Evolutionary conservation across 108 stramenopile species (phyloP).

Genomic region (Nitzschia putrida): DNA sequence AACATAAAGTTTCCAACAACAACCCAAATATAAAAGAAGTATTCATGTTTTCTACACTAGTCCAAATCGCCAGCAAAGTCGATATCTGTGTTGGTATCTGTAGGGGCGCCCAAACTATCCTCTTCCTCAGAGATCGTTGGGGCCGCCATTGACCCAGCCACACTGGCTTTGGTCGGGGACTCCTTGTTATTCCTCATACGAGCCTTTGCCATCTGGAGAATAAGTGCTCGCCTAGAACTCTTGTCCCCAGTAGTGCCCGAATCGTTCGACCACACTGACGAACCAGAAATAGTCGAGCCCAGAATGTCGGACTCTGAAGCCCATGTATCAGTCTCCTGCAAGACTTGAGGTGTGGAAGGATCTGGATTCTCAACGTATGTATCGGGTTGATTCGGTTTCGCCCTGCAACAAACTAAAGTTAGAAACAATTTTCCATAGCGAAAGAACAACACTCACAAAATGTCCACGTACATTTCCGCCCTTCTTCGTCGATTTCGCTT

Average conservation of each 20-base stretch:
- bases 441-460: background rate
- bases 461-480: conserved; percentile 38
- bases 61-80: conserved; percentile 38
- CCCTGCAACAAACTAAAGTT: background rate
- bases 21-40: too few relatives aligned
- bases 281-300: conserved; percentile 63
- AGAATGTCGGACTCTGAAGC: conserved; percentile 49
- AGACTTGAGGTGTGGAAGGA: background rate
- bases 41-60: conserved; percentile 2
- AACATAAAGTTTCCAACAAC: background rate
- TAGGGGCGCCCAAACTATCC: conserved; percentile 14
- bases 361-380: background rate
- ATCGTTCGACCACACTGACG: conserved; percentile 58
- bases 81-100: conserved; percentile 22
- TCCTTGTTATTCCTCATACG: conserved; percentile 66
- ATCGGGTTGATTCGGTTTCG: conserved; percentile 6
- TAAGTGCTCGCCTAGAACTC: conserved; percentile 72
- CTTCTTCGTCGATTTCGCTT: conserved; percentile 51
- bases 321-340: conserved; percentile 15
- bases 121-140: conserved; percentile 16
- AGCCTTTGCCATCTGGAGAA: conserved; percentile 89
- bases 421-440: background rate
- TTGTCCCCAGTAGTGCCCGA: conserved; percentile 33
- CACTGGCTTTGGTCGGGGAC: conserved; percentile 22
- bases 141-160: background rate